Percentiles rank a stretch among this genome's conserved stretches.
Conservation (phyloP, 2,329 filamentous ascomycete genomes). For the Mycocentrospora acerina region DNA sequence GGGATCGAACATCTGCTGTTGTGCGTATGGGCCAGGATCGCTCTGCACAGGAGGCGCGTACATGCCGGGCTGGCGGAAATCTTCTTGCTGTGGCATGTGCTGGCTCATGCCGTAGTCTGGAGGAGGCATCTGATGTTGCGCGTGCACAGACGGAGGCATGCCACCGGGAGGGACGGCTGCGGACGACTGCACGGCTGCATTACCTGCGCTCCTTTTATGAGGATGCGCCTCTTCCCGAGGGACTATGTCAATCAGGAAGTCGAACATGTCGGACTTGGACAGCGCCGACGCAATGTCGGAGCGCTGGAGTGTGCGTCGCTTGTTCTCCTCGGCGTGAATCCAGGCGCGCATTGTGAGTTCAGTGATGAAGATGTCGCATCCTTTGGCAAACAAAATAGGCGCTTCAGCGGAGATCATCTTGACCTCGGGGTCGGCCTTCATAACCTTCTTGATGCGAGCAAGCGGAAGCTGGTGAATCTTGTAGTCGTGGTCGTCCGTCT, state of each 20-base stretch:
- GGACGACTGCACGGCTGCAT: slow-evolving; percentile 44
- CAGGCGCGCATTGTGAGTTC: slow-evolving; percentile 98
- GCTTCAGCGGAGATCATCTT: slow-evolving; percentile 99
- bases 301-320: slow-evolving; percentile 89
- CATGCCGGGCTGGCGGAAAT: slow-evolving; percentile 81
- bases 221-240: slow-evolving; percentile 89
- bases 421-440: slow-evolving; percentile 98
- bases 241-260: slow-evolving; percentile 98
- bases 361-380: slow-evolving; percentile 98
- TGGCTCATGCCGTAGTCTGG: slow-evolving; percentile 58
- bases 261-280: slow-evolving; percentile 99
- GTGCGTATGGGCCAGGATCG: slow-evolving; percentile 72
- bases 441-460: slow-evolving; percentile 99
- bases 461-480: slow-evolving; percentile 96
- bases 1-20: slow-evolving; percentile 78
- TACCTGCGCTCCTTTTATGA: slow-evolving; percentile 65
- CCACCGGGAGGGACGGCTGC: slow-evolving; percentile 34
- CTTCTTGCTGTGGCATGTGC: slow-evolving; percentile 61
- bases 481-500: slow-evolving; percentile 95
- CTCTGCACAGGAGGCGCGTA: slow-evolving; percentile 78
- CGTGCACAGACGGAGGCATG: slow-evolving; percentile 46
- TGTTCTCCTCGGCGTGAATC: slow-evolving; percentile 99
- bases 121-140: slow-evolving; percentile 56
- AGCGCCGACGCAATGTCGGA: slow-evolving; percentile 96
- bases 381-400: slow-evolving; percentile 96